Evolutionary conservation across 768 basidiomycete species (phyloP).

Genomic region (Sporobolomyces pararoseus): DNA sequence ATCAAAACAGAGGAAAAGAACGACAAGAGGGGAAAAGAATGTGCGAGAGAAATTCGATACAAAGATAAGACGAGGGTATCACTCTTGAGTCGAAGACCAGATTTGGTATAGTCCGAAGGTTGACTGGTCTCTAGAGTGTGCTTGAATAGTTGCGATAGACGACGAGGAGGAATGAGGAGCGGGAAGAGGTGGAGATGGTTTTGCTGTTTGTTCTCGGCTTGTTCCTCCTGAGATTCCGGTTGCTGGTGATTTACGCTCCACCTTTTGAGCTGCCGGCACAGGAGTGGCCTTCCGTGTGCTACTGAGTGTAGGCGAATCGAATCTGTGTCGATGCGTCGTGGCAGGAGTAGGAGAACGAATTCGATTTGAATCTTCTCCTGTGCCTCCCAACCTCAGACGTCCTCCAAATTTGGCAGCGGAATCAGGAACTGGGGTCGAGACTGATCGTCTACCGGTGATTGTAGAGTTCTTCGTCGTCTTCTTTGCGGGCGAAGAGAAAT

Average conservation of each 20-base stretch:
- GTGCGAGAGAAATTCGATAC: not conserved
- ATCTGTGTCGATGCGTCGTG: not conserved
- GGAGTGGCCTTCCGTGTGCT: not conserved
- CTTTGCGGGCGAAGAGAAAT: not conserved
- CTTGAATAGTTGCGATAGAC: not conserved
- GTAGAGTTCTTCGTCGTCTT: not conserved
- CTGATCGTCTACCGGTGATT: slow-evolving; percentile 14
- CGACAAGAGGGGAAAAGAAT: not conserved
- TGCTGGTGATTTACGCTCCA: not conserved
- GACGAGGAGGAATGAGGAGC: not conserved
- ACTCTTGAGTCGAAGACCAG: slow-evolving; percentile 25
- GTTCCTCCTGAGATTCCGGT: not conserved
- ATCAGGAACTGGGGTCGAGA: slow-evolving; percentile 8
- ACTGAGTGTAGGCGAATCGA: slow-evolving; percentile 24
- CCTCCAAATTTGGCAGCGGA: slow-evolving; percentile 36
- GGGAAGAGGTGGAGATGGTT: not conserved
- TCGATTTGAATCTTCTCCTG: not conserved
- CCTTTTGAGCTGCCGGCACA: not conserved
- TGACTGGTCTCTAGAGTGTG: slow-evolving; percentile 20
- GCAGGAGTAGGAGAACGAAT: not conserved
- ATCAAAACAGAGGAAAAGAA: not conserved
- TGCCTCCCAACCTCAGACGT: slow-evolving; percentile 28
- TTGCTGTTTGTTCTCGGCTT: not conserved
- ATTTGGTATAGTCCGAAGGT: slow-evolving; percentile 23
- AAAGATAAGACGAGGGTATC: not conserved